These are phyloP conservation scores for Rhodotorula sp. DNA, from an alignment of 1,284 basidiomycete species.

Conservation along the genomic window DNA sequence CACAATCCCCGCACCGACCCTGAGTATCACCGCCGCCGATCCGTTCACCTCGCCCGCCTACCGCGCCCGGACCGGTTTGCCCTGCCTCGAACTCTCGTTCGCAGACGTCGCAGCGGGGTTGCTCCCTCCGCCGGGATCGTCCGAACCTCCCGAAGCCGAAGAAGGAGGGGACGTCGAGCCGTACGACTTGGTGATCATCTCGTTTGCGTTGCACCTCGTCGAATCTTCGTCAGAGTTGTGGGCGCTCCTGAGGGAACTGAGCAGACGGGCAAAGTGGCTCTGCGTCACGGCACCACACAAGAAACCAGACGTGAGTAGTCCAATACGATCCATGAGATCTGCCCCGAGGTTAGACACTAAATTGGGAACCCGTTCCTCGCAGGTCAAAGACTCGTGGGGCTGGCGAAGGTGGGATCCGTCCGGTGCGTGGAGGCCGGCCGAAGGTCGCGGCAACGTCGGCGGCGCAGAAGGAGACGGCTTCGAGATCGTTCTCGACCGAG, in stretches of 20 bases:
- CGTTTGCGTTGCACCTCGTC: conserved; percentile 69
- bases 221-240: conserved; percentile 63
- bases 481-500: conserved; percentile 42
- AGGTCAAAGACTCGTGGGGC: conserved; percentile 73
- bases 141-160: background rate
- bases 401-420: conserved; percentile 65
- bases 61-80: conserved; percentile 52
- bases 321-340: background rate
- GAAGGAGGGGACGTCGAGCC: conserved; percentile 27
- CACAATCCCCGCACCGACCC: background rate
- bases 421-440: conserved; percentile 56
- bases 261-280: conserved; percentile 62
- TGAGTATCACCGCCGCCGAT: conserved; percentile 35
- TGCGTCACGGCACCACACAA: conserved; percentile 70
- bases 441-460: conserved; percentile 45
- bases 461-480: conserved; percentile 38
- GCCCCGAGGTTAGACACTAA: background rate
- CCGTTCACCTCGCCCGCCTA: conserved; percentile 40
- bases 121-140: conserved; percentile 49
- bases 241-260: conserved; percentile 63
- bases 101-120: conserved; percentile 57
- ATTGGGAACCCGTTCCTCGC: background rate
- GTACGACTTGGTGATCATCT: conserved; percentile 66
- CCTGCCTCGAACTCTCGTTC: conserved; percentile 58
- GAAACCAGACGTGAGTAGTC: conserved; percentile 61